Evolutionary conservation across 1,139 yeast genomes (phyloP).

Genomic region (Schwanniomyces etchellsii): DNA sequence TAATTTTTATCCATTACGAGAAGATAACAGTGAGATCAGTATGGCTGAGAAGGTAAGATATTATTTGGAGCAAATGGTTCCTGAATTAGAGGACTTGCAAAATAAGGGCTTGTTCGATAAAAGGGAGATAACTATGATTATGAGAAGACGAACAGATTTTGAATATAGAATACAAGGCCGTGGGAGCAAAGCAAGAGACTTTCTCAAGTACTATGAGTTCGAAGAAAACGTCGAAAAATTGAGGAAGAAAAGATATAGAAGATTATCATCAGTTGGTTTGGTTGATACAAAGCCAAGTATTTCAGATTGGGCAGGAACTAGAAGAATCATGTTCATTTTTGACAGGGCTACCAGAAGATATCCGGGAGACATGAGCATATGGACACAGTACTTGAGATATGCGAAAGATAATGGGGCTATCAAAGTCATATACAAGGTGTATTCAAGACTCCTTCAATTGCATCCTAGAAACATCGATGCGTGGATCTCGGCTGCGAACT

Average conservation of each 20-base stretch:
- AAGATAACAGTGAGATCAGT: too few relatives aligned
- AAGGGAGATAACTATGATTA: constrained; percentile 75
- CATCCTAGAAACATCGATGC: constrained; percentile 90
- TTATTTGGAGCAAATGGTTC: constrained; percentile 78
- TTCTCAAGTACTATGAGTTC: constrained; percentile 71
- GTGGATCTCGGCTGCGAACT: constrained; percentile 94
- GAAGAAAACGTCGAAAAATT: constrained; percentile 78
- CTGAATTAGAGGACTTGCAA: constrained; percentile 86
- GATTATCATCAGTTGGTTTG: constrained; percentile 52
- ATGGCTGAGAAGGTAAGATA: constrained; percentile 78
- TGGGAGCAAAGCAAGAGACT: constrained; percentile 77
- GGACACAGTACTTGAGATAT: constrained; percentile 72
- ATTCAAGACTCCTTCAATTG: constrained; percentile 70
- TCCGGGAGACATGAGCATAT: constrained; percentile 71
- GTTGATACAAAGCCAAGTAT: constrained; percentile 53
- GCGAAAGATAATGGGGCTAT: constrained; percentile 73
- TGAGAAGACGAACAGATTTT: constrained; percentile 92
- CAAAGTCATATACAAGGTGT: constrained; percentile 74
- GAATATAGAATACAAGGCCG: constrained; percentile 88
- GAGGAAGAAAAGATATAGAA: constrained; percentile 61
- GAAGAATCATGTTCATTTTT: constrained; percentile 76
- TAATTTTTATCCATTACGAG: too few relatives aligned
- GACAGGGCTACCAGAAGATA: constrained; percentile 79
- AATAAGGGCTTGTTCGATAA: constrained; percentile 75
- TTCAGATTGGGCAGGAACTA: constrained; percentile 84